Base-by-base conservation (phyloP, 176 grass and related monocot species). In the Hyparrhenia diplandra region DNA sequence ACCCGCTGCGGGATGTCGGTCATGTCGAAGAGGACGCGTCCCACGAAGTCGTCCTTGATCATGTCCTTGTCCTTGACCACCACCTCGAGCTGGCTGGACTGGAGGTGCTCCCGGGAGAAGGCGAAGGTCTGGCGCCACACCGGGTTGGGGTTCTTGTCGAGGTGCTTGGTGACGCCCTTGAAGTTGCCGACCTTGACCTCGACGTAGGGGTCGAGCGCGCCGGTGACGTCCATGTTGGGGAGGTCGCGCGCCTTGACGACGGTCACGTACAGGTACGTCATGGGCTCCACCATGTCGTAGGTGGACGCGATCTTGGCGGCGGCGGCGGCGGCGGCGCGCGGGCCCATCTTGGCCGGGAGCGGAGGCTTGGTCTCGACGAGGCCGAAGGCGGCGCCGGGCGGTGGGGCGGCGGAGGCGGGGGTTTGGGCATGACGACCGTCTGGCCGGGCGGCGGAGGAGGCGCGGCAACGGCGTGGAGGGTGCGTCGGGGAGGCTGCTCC, bases 131-230 rank as follows among this genome's bases (percentile, higher is more conserved):
- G 85, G 4, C 82, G 69, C 92, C 94, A 97, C 69, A 85, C 92
- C 29, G 94, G 94, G 70, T 94, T 91, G 77, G 51, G 37, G 76
- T 84, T 94, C 88, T 91, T 94, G 70, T 87, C 90, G n/a, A 89
- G 61, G 64, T 89, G 73, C 64, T 24, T 76, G 1, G 92, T 98
- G 0, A 64, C 78, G 71, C 90, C 95, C 82, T 91, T 89, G 80
- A 78, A 98, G 78, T 94, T 91, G 10, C 95, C 95, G 5, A 94
- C 74, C 89, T 78, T 92, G 27, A 97, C 89, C 89, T 97, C 92
- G 10, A 92, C 94, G 84, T 55, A 97, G 21, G 94, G 94, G 83
- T 97, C 94, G 23, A 94, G 89, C 55, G 83, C 85, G 36, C 95
- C 90, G 0, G 95, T 92, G 11, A 98, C 4, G 65, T 94, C 92